A percentile compares a stretch with the other conserved stretches of the same genome.
Conservation (phyloP, 257 asterid genomes). For the Echites panduratus region DNA sequence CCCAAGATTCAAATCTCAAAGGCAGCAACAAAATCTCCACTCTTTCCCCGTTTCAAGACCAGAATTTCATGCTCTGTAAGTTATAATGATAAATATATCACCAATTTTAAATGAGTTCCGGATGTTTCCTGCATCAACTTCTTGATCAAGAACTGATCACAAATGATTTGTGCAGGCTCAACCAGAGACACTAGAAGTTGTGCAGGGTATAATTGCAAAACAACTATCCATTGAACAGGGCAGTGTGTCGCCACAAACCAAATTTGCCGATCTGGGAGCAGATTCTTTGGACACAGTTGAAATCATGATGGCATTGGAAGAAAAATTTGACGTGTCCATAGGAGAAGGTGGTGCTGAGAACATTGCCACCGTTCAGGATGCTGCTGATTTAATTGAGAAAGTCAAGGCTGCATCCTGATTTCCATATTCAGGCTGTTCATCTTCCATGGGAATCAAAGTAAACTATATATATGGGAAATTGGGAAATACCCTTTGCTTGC, state of each 20-base stretch:
- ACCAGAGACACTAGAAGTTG: slow-evolving; percentile 39
- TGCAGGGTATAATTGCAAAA: slow-evolving; percentile 40
- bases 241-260: slow-evolving; percentile 37
- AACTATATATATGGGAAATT: neutral
- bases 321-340: slow-evolving; percentile 44
- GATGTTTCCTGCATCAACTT: too few species aligned
- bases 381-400: slow-evolving; percentile 53
- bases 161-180: slow-evolving; percentile 20
- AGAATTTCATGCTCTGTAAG: slow-evolving; percentile 26
- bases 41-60: slow-evolving; percentile 10
- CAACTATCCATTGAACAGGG: slow-evolving; percentile 41
- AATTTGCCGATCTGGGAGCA: slow-evolving; percentile 50
- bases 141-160: neutral
- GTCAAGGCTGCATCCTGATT: slow-evolving; percentile 31
- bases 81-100: neutral
- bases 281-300: slow-evolving; percentile 62
- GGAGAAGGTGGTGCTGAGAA: slow-evolving; percentile 52
- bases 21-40: slow-evolving; percentile 4
- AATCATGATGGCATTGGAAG: slow-evolving; percentile 57
- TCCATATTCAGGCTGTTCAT: neutral
- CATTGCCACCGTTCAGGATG: slow-evolving; percentile 56
- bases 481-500: neutral
- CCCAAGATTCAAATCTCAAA: slow-evolving; percentile 18
- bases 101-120: neutral
- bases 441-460: neutral